Conservation (phyloP, 192 early-diverging fungal genomes). For the Linnemannia schmuckeri region DNA sequence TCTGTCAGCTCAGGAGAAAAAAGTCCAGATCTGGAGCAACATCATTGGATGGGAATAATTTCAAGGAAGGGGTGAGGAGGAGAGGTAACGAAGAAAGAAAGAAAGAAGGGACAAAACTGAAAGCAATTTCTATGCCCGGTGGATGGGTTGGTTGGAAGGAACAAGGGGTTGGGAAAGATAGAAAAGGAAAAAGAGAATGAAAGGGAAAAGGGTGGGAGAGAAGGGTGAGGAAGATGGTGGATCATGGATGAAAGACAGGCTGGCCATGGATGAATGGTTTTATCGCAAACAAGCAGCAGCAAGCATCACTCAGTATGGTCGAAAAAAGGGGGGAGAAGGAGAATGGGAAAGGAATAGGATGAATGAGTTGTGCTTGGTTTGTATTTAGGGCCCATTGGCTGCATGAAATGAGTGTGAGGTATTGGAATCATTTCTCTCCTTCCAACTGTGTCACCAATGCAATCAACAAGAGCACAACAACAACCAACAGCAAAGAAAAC, state of each 20-base stretch:
- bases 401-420: too few species aligned
- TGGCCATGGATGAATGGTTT: neutral
- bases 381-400: too few species aligned
- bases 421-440: too few species aligned
- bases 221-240: neutral
- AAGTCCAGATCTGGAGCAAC: neutral
- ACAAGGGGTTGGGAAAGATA: neutral
- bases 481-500: neutral
- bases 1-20: neutral
- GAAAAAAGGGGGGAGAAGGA: too few species aligned
- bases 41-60: slow-evolving; percentile 17
- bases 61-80: neutral
- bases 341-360: too few species aligned
- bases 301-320: neutral
- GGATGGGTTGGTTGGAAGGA: too few species aligned
- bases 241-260: neutral
- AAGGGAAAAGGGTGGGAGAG: neutral
- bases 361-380: too few species aligned
- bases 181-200: neutral
- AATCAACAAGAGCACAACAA: neutral
- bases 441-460: neutral
- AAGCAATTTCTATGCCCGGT: too few species aligned
- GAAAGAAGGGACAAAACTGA: too few species aligned
- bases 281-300: neutral
- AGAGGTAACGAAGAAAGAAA: too few species aligned